These are phyloP conservation scores for Cynanchum wilfordii DNA, from an alignment of 257 asterid species.

Conservation along the genomic window DNA sequence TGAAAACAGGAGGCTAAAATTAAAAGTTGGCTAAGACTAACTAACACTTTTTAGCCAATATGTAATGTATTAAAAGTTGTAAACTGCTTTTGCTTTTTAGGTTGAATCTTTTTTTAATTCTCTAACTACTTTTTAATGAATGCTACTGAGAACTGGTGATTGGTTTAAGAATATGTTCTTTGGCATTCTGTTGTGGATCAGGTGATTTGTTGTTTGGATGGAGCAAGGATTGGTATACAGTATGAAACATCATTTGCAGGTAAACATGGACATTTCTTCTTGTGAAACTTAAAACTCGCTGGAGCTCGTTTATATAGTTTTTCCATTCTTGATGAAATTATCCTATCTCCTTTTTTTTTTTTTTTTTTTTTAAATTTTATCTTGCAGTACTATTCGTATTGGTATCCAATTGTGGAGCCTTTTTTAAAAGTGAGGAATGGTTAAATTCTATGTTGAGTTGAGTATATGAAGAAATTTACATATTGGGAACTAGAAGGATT, in stretches of 20 bases:
- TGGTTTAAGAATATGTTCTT: conserved; percentile 2
- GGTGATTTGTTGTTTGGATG: conserved; percentile 89
- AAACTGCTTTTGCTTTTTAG: background rate
- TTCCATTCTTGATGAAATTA: conserved; percentile 3
- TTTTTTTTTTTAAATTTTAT: background rate
- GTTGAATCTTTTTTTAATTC: background rate
- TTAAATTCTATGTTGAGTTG: background rate
- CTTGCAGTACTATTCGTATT: background rate
- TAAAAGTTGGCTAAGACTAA: background rate
- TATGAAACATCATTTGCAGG: conserved; percentile 96
- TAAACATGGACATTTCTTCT: conserved; percentile 22
- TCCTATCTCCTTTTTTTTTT: no score
- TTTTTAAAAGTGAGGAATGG: no score
- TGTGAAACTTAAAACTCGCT: background rate
- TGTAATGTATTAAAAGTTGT: background rate
- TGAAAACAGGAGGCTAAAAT: background rate
- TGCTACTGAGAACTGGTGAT: background rate
- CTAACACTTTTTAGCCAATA: background rate
- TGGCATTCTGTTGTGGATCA: conserved; percentile 28
- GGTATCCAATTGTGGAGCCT: background rate
- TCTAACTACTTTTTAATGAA: background rate
- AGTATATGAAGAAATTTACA: background rate
- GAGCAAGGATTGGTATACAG: conserved; percentile 90
- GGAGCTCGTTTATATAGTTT: background rate
- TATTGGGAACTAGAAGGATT: no score